Evolutionary conservation across 1,284 basidiomycete species (phyloP), one percentile per base, ranked within the genome.

Genomic region (Anthracocystis setariae): DNA sequence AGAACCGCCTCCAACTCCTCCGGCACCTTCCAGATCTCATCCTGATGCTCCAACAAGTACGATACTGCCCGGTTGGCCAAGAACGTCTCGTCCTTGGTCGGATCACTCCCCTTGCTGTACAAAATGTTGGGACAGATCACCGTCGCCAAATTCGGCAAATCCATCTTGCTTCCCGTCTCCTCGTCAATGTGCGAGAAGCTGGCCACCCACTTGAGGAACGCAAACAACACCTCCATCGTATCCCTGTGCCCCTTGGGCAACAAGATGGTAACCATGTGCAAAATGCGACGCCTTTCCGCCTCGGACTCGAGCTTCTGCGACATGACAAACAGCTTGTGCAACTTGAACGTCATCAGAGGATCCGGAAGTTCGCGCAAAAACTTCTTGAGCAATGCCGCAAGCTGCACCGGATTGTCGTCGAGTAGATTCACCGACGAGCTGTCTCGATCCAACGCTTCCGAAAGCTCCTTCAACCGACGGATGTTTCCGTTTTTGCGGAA

Each of bases 401-500:
- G 87, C 83, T 99, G 96, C 5, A 99, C 94, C 0, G 95, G 92
- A 82, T 96, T 96, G 84, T 98, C 96, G 76, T 93, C 91, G 1
- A 91, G 89, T 48, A 98, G 86, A 82, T 96, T 94, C 56, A 98
- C 94, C n/a, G 58, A 45, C 12, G 77, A 72, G 3, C 92, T 89
- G 83, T 98, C 95, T 32, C 93, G 90, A 83, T 99, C 96, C 53
- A 98, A 90, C 17, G 91, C 89, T 68, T 98, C 95, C 3, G 91
- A 90, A 25, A 97, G 86, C 74, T 94, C 91, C 82, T 93, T 93
- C 62, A 98, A 86, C 57, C 93, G 88, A 51, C 94, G 89, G 79
- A 98, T 98, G 83, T 98, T 98, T 57, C 95, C 95, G 82, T 97
- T 98, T 86, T 96, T 94, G 53, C 95, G 89, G 88, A 99, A 99